phyloP scores from a whole-genome alignment of 257 asterid species.

The Capsicum chinense region DNA sequence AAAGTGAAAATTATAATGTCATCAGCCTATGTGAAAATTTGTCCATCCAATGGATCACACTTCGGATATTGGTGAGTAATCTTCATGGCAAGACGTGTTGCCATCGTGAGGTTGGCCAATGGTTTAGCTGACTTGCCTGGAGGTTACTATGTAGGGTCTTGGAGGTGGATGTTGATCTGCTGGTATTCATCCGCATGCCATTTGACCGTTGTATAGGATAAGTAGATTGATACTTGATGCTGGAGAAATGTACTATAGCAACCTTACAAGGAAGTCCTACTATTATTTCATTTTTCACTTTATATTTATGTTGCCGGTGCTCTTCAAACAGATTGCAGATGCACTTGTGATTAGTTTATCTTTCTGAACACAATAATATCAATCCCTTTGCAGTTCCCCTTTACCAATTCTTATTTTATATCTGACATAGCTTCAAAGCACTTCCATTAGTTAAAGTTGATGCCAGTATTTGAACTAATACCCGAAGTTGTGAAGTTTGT shows the following conservation, averaged over 20 bases:
- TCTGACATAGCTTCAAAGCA: neutral
- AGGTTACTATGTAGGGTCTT: neutral
- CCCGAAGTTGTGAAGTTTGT: neutral
- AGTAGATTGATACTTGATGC: neutral
- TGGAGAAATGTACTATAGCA: neutral
- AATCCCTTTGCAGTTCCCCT: neutral
- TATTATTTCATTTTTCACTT: neutral
- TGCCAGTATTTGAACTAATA: conserved; percentile 1
- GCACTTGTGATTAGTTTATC: neutral
- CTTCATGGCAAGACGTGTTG: conserved; percentile 2
- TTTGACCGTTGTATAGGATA: neutral
- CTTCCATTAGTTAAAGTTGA: neutral
- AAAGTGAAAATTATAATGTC: neutral
- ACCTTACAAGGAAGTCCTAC: neutral
- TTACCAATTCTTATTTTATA: neutral
- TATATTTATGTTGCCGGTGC: neutral
- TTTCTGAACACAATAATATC: neutral
- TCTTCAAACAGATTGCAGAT: neutral
- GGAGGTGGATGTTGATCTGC: neutral
- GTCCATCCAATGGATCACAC: neutral
- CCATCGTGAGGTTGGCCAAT: neutral
- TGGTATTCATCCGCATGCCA: neutral
- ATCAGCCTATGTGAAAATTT: neutral
- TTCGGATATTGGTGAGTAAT: neutral
- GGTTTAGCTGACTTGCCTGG: neutral